Evolutionary conservation across 306 rosid species (phyloP).

Genomic region (Purshia tridentata): DNA sequence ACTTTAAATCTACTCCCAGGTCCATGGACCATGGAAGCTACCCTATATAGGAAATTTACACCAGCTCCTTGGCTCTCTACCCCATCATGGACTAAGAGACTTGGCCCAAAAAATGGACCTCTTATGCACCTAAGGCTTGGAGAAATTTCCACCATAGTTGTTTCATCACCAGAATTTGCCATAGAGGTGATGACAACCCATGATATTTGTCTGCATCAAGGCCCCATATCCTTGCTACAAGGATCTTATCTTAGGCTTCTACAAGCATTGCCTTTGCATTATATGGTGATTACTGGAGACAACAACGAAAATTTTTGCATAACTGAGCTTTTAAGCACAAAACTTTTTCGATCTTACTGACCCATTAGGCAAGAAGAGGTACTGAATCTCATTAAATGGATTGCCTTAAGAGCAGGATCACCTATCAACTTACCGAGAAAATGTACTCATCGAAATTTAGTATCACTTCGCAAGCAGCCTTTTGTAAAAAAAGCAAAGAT

Average conservation of each 20-base stretch:
- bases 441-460: slow-evolving; percentile 11
- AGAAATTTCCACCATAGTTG: slow-evolving; percentile 28
- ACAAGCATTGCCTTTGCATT: not conserved
- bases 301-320: slow-evolving; percentile 26
- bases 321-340: slow-evolving; percentile 25
- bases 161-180: slow-evolving; percentile 42
- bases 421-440: slow-evolving; percentile 27
- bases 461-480: slow-evolving; percentile 31
- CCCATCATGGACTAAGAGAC: slow-evolving; percentile 33
- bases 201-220: slow-evolving; percentile 33
- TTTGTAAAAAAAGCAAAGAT: slow-evolving; percentile 28
- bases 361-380: slow-evolving; percentile 1
- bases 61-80: slow-evolving; percentile 16
- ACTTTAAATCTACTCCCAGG: slow-evolving; percentile 29
- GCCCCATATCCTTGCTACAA: slow-evolving; percentile 10
- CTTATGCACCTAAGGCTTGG: slow-evolving; percentile 44
- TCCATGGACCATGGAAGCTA: slow-evolving; percentile 40
- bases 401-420: slow-evolving; percentile 31
- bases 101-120: slow-evolving; percentile 35
- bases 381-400: not conserved
- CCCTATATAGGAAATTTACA: slow-evolving; percentile 36
- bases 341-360: not conserved
- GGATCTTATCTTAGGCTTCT: not conserved
- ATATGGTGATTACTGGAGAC: slow-evolving; percentile 5
- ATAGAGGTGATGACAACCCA: slow-evolving; percentile 43